Evolutionary conservation across 805 yeast species (phyloP), one percentile per base, ranked within the genome.

Genomic region (Candida lessepsii): DNA sequence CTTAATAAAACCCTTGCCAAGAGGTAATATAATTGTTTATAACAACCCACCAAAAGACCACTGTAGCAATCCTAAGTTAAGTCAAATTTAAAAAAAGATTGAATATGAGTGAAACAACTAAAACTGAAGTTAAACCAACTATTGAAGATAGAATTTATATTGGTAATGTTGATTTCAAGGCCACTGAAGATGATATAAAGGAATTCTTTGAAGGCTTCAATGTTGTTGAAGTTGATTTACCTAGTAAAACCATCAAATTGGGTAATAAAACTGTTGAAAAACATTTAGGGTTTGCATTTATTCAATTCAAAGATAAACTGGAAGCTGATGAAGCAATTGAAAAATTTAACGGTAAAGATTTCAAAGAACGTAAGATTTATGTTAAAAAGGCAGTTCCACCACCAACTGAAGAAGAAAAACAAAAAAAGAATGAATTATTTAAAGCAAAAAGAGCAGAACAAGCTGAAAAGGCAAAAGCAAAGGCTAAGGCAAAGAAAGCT

Each of bases 271-370:
- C 68, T 44, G 59, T 63, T 58, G 51, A 67, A 57, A 61, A 66
- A 58, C 71, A 64, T 57, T 74, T 67, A 45, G 85, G 86, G 29
- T 79, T 76, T 51, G 84, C 80, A 10, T 80, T 80, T 56, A 75
- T 78, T 37, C 76, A 78, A 44, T 77, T 76, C 50, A 69, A 59
- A 30, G 49, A 61, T 35, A 67, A 65, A 33, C 69, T 57, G 15
- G 67, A 67, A 18, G 76, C 77, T 9, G 75, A 70, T 35, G 55
- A 55, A 37, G 75, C 76, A 20, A 65, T 75, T 50, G 65, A 56
- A 37, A 56, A 63, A 35, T 68, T 54, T 51, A 68, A 66, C 42
- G 72, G 72, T 41, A 55, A 56, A 39, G 65, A 63, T 43, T 67
- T 74, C 58, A 73, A 71, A 48, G 67, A 62, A 39, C 65, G 80